These are phyloP conservation scores for Suillus subalutaceus DNA, from an alignment of 768 basidiomycete genomes.

Conservation along the genomic window DNA sequence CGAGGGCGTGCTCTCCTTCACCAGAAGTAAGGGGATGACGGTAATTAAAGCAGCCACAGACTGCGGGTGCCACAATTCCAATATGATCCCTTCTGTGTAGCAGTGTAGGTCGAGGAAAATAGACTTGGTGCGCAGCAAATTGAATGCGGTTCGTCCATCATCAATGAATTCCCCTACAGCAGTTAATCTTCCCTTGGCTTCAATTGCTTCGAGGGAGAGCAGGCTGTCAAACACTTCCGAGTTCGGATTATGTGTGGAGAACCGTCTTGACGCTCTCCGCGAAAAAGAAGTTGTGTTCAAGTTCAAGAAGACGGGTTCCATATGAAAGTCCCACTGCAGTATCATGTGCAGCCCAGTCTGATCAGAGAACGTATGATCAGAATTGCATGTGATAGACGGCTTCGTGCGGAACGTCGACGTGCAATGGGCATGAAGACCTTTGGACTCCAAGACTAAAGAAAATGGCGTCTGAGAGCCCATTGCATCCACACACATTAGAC, in stretches of 20 bases:
- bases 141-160: constrained; percentile 38
- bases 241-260: constrained; percentile 41
- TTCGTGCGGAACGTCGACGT: constrained; percentile 45
- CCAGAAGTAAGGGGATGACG: constrained; percentile 45
- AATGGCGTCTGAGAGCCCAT: constrained; percentile 44
- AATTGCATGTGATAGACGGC: constrained; percentile 18
- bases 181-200: constrained; percentile 46
- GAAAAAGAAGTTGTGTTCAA: constrained; percentile 36
- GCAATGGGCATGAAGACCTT: constrained; percentile 49
- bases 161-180: constrained; percentile 56
- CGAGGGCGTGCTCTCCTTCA: constrained; percentile 15
- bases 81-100: constrained; percentile 57
- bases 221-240: constrained; percentile 46
- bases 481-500: constrained; percentile 51
- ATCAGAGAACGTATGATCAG: constrained; percentile 26
- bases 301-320: constrained; percentile 57
- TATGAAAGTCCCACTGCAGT: constrained; percentile 40
- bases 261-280: constrained; percentile 30
- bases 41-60: constrained; percentile 57
- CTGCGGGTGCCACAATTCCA: constrained; percentile 69
- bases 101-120: constrained; percentile 48
- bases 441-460: constrained; percentile 58
- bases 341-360: constrained; percentile 49
- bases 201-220: constrained; percentile 60
- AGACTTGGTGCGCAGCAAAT: constrained; percentile 47